Percentiles rank a stretch among this genome's conserved stretches.
Evolutionary conservation across 331 rosid species (phyloP).

Genomic region (Rhamnella rubrinervis): DNA sequence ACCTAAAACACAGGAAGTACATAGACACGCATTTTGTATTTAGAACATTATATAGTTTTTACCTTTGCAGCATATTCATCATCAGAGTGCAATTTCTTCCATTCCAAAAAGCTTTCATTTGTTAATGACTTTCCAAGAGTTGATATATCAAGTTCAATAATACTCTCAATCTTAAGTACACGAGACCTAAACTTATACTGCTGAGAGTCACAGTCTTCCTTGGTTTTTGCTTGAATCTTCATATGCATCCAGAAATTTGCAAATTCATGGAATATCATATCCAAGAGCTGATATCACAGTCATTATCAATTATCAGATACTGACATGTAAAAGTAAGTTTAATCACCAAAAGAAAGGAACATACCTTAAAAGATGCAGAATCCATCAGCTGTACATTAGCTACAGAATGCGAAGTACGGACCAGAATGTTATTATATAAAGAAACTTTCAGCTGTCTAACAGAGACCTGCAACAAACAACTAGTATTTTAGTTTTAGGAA

Average conservation of each 20-base stretch:
- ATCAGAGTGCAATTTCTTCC: constrained; percentile 62
- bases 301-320: constrained; percentile 21
- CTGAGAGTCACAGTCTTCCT: constrained; percentile 56
- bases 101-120: constrained; percentile 53
- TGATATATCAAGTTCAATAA: constrained; percentile 66
- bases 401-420: constrained; percentile 57
- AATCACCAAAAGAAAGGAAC: constrained; percentile 15
- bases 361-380: constrained; percentile 56
- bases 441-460: constrained; percentile 47
- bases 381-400: constrained; percentile 60
- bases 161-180: constrained; percentile 58
- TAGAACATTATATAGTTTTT: constrained; percentile 16
- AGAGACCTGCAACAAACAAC: constrained; percentile 47
- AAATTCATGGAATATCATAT: constrained; percentile 56
- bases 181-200: constrained; percentile 77
- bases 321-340: not conserved
- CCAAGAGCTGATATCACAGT: constrained; percentile 58
- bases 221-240: constrained; percentile 52
- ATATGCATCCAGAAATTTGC: constrained; percentile 62
- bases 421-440: constrained; percentile 55
- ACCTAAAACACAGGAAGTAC: not conserved
- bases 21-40: not conserved
- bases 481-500: not conserved
- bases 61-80: constrained; percentile 44
- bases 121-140: constrained; percentile 37